Conservation (phyloP, 2,329 filamentous ascomycete genomes). For the Colletotrichum sansevieriae region DNA sequence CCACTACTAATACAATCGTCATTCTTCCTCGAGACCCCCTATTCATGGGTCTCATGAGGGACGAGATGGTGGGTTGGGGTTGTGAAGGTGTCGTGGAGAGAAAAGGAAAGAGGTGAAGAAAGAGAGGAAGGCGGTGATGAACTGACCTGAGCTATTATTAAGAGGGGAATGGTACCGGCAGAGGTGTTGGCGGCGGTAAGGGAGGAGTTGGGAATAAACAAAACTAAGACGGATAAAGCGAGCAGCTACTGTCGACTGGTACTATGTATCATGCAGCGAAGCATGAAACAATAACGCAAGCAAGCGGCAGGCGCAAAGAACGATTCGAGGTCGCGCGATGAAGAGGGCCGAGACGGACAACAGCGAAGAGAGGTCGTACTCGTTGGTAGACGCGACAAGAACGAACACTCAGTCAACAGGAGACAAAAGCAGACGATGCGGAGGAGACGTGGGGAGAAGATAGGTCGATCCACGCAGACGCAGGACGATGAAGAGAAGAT, state of each 20-base stretch:
- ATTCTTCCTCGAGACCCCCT: slow-evolving; percentile 52
- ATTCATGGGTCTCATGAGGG: slow-evolving; percentile 51
- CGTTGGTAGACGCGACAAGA: slow-evolving; percentile 12
- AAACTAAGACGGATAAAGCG: slow-evolving; percentile 37
- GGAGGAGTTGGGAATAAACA: slow-evolving; percentile 37
- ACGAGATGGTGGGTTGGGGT: slow-evolving; percentile 41
- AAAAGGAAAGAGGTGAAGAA: slow-evolving; percentile 42
- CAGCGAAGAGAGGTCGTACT: slow-evolving; percentile 24
- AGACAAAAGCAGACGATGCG: slow-evolving; percentile 27
- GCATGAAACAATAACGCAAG: slow-evolving; percentile 40
- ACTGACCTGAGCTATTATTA: slow-evolving; percentile 45
- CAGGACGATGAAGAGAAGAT: slow-evolving; percentile 36
- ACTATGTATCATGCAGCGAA: slow-evolving; percentile 44
- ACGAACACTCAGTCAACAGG: slow-evolving; percentile 30
- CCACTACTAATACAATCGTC: slow-evolving; percentile 40
- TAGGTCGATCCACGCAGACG: slow-evolving; percentile 40
- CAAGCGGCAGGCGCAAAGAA: slow-evolving; percentile 18
- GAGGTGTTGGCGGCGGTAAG: slow-evolving; percentile 35
- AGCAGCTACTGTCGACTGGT: slow-evolving; percentile 32
- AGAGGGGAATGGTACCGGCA: slow-evolving; percentile 31
- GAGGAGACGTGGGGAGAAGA: slow-evolving; percentile 40
- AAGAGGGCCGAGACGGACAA: slow-evolving; percentile 20
- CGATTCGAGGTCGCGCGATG: slow-evolving; percentile 15
- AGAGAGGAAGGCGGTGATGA: slow-evolving; percentile 40
- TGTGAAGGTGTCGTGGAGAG: slow-evolving; percentile 41